These are phyloP conservation scores for Yamagishiella unicocca DNA, from an alignment of 139 green algal species.

Conservation along the genomic window DNA sequence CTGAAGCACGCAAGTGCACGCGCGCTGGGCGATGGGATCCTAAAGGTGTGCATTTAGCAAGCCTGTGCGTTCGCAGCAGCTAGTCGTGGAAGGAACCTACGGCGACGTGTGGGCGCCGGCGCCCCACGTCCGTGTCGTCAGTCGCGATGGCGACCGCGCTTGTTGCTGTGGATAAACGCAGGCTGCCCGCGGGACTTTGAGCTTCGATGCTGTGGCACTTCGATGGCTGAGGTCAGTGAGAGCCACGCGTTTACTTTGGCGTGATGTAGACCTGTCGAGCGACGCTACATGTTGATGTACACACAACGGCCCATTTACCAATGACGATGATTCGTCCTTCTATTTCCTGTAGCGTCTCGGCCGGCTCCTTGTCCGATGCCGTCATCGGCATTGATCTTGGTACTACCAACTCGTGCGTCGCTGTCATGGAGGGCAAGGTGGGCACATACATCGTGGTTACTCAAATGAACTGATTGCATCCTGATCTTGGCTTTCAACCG, in stretches of 20 bases:
- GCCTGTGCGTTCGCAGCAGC: neutral
- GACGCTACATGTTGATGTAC: neutral
- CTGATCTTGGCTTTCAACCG: no score
- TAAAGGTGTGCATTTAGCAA: neutral
- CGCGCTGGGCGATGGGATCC: neutral
- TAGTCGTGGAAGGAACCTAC: neutral
- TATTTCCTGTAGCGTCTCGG: constrained; percentile 59
- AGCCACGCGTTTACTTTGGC: neutral
- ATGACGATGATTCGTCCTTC: no score
- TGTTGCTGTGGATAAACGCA: neutral
- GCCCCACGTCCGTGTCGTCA: neutral
- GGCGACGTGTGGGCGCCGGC: constrained; percentile 19
- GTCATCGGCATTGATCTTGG: constrained; percentile 99
- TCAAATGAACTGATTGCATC: no score
- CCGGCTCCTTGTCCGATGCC: constrained; percentile 72
- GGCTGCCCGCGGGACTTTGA: neutral
- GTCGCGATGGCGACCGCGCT: no score
- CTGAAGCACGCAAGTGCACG: neutral
- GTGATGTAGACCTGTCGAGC: neutral
- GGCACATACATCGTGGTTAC: no score
- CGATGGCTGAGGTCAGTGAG: constrained; percentile 9
- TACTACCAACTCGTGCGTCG: constrained; percentile 99
- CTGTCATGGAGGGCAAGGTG: constrained; percentile 99
- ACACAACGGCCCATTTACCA: neutral
- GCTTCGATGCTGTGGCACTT: neutral